Evolutionary conservation across 2,329 filamentous ascomycete genomes (phyloP), one percentile per base, ranked within the genome.

Genomic region (Fusarium proliferatum): DNA sequence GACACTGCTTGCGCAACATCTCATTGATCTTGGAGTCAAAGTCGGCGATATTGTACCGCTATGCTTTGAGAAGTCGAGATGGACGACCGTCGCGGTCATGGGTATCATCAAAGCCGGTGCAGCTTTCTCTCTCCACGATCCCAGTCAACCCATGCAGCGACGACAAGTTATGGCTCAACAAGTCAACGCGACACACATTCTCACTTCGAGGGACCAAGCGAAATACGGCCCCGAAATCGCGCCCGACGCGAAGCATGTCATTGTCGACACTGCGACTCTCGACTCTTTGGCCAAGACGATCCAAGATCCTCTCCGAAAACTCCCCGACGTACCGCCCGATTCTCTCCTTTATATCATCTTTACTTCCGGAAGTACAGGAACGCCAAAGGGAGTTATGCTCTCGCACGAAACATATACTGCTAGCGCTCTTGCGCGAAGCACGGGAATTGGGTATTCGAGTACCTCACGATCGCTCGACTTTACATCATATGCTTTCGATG

Each of bases 321-420:
- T 85, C 3, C 83, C 84, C 0, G 55, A 64, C 0, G 83, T 87
- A n/a, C 80, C 90, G 6, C 72, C 85, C 5, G 78, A 79, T 9
- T 79, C 82, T 2, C 82, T 85, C 13, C 82, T 87, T 39, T 88
- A 87, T 68, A 88, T 91, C 74, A 90, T 91, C 76, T 92, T 91
- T 77, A 92, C 90, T 16, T 91, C 89, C 2, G 90, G 90, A 19
- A 91, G 88, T 67, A 92, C 90, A 0, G 90, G 90, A 11, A 87
- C 86, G 66, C 90, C 90, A 3, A 92, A 92, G 81, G 90, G 90
- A 28, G 89, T 91, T 8, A 84, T 91, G 51, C 82, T 87, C 64
- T 83, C 84, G 4, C 86, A 88, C 66, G 80, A 78, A 39, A 86
- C 85, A 61, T 86, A 85, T 65, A 84, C 84, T 36, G 86, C 84